phyloP scores from a whole-genome alignment of 306 rosid species.

The Quercus dentata region DNA sequence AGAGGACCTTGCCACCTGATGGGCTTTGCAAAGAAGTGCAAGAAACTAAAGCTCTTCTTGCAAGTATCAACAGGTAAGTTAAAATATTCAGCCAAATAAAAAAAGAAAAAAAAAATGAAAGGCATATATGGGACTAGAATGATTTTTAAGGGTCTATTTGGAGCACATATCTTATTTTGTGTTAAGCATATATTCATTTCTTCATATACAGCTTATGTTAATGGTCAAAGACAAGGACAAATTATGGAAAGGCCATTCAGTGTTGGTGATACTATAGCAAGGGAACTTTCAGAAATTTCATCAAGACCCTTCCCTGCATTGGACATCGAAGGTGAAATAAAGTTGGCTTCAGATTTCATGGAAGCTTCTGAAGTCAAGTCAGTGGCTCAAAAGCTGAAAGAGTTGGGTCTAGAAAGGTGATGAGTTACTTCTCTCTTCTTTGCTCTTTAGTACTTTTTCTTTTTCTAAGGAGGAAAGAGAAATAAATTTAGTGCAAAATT shows the following conservation, averaged over 20 bases:
- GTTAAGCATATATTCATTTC: not conserved
- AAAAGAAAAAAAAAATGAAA: too few species aligned
- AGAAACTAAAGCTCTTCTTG: conserved; percentile 79
- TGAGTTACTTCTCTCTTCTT: not conserved
- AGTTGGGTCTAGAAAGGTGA: conserved; percentile 73
- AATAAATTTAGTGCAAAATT: not conserved
- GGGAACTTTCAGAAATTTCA: conserved; percentile 41
- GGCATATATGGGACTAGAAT: not conserved
- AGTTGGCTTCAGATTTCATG: conserved; percentile 46
- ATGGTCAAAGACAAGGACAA: conserved; percentile 95
- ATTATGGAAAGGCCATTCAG: conserved; percentile 77
- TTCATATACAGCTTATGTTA: conserved; percentile 68
- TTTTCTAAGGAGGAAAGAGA: not conserved
- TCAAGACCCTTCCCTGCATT: conserved; percentile 37
- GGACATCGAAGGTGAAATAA: conserved; percentile 72
- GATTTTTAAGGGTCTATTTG: not conserved
- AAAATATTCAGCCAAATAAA: not conserved
- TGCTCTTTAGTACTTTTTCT: not conserved
- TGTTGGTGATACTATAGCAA: conserved; percentile 71
- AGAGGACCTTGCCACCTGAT: conserved; percentile 82
- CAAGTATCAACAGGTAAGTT: conserved; percentile 87
- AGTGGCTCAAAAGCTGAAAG: conserved; percentile 76
- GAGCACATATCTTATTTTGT: not conserved
- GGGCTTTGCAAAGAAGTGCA: conserved; percentile 77
- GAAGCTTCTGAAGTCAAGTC: conserved; percentile 43